Conservation (phyloP, 2,329 filamentous ascomycete species). For the Colletotrichum scovillei region DNA sequence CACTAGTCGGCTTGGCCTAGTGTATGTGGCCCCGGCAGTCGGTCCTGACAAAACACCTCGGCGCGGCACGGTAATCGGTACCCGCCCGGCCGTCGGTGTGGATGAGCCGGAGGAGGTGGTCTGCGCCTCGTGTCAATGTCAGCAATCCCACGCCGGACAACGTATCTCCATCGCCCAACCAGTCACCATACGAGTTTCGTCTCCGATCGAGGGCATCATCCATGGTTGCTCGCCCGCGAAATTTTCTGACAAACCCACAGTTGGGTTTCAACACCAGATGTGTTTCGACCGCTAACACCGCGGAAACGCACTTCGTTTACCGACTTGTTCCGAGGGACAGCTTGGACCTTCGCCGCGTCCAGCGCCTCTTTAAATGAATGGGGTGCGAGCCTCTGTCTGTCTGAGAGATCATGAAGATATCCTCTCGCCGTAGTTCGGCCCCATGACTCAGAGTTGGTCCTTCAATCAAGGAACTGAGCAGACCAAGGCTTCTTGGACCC, state of each 20-base stretch:
- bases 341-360: background rate
- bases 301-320: conserved; percentile 13
- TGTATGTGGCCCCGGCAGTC: conserved; percentile 21
- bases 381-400: too few relatives aligned
- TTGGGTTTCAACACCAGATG: conserved; percentile 19
- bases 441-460: background rate
- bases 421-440: background rate
- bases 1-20: conserved; percentile 29
- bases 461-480: background rate
- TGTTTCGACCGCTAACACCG: conserved; percentile 22
- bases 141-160: conserved; percentile 4
- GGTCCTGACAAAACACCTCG: conserved; percentile 10
- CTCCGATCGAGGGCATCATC: conserved; percentile 5
- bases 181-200: conserved; percentile 4
- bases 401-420: background rate
- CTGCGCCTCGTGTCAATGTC: background rate
- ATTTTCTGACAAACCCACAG: conserved; percentile 20
- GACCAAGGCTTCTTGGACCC: background rate
- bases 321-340: background rate
- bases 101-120: background rate
- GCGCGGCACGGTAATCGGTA: conserved; percentile 31
- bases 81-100: conserved; percentile 23
- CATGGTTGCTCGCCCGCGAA: conserved; percentile 12
- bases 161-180: conserved; percentile 8
- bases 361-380: background rate